A percentile compares a stretch with the other conserved stretches of the same genome.
phyloP scores from a whole-genome alignment of 2,329 filamentous ascomycete genomes.

The Ophioceras dolichostomum region DNA sequence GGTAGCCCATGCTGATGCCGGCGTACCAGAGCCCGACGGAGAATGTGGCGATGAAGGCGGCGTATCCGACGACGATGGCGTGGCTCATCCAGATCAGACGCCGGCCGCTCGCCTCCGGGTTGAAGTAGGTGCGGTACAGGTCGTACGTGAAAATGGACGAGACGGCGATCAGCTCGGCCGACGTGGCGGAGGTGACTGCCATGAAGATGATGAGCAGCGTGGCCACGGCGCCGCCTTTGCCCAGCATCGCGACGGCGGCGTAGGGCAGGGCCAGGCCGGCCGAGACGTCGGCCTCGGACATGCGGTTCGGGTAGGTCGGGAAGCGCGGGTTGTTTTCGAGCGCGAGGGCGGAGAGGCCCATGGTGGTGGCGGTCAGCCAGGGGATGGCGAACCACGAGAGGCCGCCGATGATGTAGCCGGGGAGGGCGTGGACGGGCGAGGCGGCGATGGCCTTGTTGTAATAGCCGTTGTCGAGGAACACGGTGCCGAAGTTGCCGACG shows the following conservation, averaged over 20 bases:
- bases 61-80: slow-evolving; percentile 52
- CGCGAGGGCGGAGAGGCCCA: slow-evolving; percentile 72
- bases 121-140: slow-evolving; percentile 77
- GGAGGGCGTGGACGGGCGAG: slow-evolving; percentile 71
- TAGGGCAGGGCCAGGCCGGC: slow-evolving; percentile 79
- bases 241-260: slow-evolving; percentile 71
- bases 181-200: slow-evolving; percentile 77
- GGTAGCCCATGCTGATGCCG: slow-evolving; percentile 58
- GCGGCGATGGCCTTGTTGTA: slow-evolving; percentile 93
- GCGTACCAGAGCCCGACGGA: slow-evolving; percentile 63
- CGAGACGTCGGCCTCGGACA: slow-evolving; percentile 61
- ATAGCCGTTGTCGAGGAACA: slow-evolving; percentile 81
- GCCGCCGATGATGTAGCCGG: slow-evolving; percentile 79
- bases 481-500: slow-evolving; percentile 72
- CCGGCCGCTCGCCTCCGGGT: slow-evolving; percentile 62
- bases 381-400: slow-evolving; percentile 89
- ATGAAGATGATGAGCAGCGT: slow-evolving; percentile 78
- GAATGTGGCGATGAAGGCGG: slow-evolving; percentile 65
- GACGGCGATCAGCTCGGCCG: slow-evolving; percentile 74
- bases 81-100: slow-evolving; percentile 74
- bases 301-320: slow-evolving; percentile 60
- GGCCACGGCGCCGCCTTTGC: slow-evolving; percentile 66
- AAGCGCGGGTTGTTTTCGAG: slow-evolving; percentile 63
- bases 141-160: slow-evolving; percentile 85
- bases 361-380: slow-evolving; percentile 78